A percentile compares a stretch with the other conserved stretches of the same genome.
phyloP scores from a whole-genome alignment of 2,329 filamentous ascomycete genomes.

The Stemphylium vesicarium region DNA sequence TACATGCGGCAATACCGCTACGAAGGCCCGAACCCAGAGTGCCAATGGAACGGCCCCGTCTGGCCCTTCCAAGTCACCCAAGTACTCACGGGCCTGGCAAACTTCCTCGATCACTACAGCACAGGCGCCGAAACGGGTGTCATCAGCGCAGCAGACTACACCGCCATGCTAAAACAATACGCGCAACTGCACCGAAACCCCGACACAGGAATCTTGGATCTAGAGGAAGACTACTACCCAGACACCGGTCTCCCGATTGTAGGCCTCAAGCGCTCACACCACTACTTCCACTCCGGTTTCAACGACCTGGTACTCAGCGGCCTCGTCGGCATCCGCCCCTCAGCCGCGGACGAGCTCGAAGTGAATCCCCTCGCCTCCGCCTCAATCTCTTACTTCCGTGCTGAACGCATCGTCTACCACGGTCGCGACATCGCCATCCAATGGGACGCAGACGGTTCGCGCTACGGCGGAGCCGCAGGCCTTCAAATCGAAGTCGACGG shows the following conservation, averaged over 20 bases:
- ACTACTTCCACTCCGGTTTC: constrained; percentile 57
- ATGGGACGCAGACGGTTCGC: constrained; percentile 49
- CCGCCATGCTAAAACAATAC: constrained; percentile 47
- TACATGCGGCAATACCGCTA: constrained; percentile 56
- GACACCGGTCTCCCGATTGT: constrained; percentile 53
- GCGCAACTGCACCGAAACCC: constrained; percentile 52
- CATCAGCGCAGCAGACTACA: constrained; percentile 45
- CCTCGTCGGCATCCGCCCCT: constrained; percentile 52
- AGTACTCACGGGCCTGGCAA: constrained; percentile 50
- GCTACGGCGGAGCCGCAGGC: constrained; percentile 38
- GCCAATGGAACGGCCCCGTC: constrained; percentile 55
- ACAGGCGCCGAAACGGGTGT: constrained; percentile 29
- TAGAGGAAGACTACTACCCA: constrained; percentile 55
- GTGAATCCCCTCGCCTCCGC: constrained; percentile 50
- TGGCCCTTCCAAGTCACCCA: constrained; percentile 56
- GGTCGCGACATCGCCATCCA: constrained; percentile 51
- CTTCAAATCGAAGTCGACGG: constrained; percentile 48
- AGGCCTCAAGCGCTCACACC: constrained; percentile 51
- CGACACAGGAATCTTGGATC: constrained; percentile 39
- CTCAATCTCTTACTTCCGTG: constrained; percentile 50
- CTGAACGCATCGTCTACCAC: constrained; percentile 52
- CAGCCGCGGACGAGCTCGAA: constrained; percentile 48
- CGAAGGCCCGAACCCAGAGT: constrained; percentile 47
- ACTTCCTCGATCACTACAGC: constrained; percentile 52
- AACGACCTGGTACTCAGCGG: constrained; percentile 52